phyloP scores from a whole-genome alignment of 2,329 filamentous ascomycete species.

The Reticulascus tulasneorum region DNA sequence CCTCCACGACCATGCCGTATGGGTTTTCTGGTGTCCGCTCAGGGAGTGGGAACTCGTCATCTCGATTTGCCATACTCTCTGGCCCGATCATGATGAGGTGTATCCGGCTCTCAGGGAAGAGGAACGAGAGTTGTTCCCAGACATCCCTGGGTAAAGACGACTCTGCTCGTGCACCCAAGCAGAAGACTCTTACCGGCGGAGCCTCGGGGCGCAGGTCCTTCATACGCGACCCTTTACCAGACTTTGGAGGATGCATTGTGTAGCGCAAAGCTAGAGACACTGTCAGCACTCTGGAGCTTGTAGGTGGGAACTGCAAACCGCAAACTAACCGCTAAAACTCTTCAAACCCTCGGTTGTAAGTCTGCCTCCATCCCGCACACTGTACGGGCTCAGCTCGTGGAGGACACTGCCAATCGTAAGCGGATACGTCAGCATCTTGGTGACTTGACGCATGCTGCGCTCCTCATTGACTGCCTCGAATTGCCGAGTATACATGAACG shows the following conservation, averaged over 20 bases:
- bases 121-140: constrained; percentile 89
- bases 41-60: constrained; percentile 87
- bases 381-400: constrained; percentile 93
- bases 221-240: constrained; percentile 69
- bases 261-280: constrained; percentile 73
- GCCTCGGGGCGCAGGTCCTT: constrained; percentile 79
- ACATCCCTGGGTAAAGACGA: constrained; percentile 90
- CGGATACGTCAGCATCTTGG: constrained; percentile 88
- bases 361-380: constrained; percentile 67
- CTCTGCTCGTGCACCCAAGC: constrained; percentile 93
- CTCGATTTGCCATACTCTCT: constrained; percentile 91
- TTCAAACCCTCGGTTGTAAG: constrained; percentile 87
- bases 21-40: constrained; percentile 81
- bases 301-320: neutral
- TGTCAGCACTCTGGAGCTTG: neutral
- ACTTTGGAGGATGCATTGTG: constrained; percentile 81
- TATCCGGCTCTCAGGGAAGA: constrained; percentile 89
- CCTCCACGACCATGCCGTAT: constrained; percentile 91
- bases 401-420: constrained; percentile 86
- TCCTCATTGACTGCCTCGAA: constrained; percentile 90
- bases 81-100: constrained; percentile 94
- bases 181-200: constrained; percentile 86
- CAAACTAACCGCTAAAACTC: constrained; percentile 77
- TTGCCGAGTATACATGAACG: constrained; percentile 86
- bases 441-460: constrained; percentile 87